Conservation (phyloP, 768 basidiomycete species). For the Candolleomyces eurysporus region DNA sequence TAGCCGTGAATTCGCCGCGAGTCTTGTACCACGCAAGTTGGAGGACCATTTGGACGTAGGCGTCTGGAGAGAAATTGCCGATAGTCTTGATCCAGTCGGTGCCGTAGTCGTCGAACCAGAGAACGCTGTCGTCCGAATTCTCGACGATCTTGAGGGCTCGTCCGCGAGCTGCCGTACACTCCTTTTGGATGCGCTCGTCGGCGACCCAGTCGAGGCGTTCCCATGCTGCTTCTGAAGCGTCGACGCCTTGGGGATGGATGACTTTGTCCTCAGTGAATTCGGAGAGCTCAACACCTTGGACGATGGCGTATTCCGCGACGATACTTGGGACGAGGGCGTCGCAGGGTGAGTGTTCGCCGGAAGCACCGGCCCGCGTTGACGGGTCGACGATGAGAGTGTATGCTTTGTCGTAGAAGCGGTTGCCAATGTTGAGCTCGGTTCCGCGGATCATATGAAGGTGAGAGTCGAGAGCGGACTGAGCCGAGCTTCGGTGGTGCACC, state of each 20-base stretch:
- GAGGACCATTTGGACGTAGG: conserved; percentile 86
- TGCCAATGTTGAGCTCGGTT: conserved; percentile 57
- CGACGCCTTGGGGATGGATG: neutral
- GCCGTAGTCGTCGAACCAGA: conserved; percentile 84
- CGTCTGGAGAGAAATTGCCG: conserved; percentile 65
- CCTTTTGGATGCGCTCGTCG: conserved; percentile 54
- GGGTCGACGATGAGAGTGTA: conserved; percentile 82
- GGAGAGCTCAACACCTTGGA: conserved; percentile 57
- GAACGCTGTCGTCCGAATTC: conserved; percentile 80
- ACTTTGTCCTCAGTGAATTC: conserved; percentile 29
- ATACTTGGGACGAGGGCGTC: conserved; percentile 91
- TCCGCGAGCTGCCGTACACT: conserved; percentile 56
- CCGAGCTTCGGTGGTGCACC: conserved; percentile 30
- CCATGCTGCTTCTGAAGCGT: conserved; percentile 37
- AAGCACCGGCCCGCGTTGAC: conserved; percentile 79
- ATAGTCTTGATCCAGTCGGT: conserved; percentile 80
- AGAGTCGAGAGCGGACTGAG: conserved; percentile 51
- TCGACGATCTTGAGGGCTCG: conserved; percentile 59
- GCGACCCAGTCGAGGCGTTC: conserved; percentile 71
- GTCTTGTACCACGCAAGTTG: conserved; percentile 90
- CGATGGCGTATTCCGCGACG: conserved; percentile 78
- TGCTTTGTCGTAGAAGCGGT: conserved; percentile 91
- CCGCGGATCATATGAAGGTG: conserved; percentile 76
- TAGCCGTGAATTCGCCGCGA: conserved; percentile 76
- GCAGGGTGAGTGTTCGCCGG: conserved; percentile 88